Base-by-base conservation (phyloP, 495 filamentous ascomycete genomes). In the Podospora appendiculata region DNA sequence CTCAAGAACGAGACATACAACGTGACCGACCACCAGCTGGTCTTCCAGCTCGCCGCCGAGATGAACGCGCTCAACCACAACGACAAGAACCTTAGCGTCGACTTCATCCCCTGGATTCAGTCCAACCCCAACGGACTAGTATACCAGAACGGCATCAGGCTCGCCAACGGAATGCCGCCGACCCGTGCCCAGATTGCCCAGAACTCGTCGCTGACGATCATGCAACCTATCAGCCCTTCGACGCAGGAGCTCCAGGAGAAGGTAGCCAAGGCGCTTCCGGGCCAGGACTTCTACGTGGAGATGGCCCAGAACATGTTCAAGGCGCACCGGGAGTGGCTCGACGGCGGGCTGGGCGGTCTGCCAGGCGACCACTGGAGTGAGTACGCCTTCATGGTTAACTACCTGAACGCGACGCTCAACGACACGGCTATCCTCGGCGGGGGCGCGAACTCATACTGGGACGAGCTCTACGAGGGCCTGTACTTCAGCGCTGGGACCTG, bases 91-190 rank as follows among this genome's bases (percentile, higher is more conserved):
- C 70, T 80, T 6, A 68, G 68, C 36, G 79, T 88, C 36, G 78
- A 86, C 44, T 88, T 88, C 54, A 85, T 87, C 39, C 75, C 75
- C 0, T 88, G 79, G 75, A 65, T 79, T 33, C 79, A 88, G 57
- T 70, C 56, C 14, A 75, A 64, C 42, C 61, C 64, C 18, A 86
- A 86, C 51, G 66, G 74, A 0, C 70, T 80, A 6, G 68, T 73
- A 10, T 67, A 79, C 51, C 57, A 72, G 32, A 70, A 76, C 14
- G 80, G 81, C 0, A 69, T 78, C 55, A 78, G 79, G 47, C 63
- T 82, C 1, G 52, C 59, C 11, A 65, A 51, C 8, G 70, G 70
- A 3, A 38, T 73, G 11, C 69, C 70, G 3, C 70, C 70, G 8
- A 55, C 72, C 59, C 4, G 68, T 69, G 60, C 79, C 66, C 45